Evolutionary conservation across 2,329 filamentous ascomycete genomes (phyloP).

Genomic region (Microascus cirrosus): DNA sequence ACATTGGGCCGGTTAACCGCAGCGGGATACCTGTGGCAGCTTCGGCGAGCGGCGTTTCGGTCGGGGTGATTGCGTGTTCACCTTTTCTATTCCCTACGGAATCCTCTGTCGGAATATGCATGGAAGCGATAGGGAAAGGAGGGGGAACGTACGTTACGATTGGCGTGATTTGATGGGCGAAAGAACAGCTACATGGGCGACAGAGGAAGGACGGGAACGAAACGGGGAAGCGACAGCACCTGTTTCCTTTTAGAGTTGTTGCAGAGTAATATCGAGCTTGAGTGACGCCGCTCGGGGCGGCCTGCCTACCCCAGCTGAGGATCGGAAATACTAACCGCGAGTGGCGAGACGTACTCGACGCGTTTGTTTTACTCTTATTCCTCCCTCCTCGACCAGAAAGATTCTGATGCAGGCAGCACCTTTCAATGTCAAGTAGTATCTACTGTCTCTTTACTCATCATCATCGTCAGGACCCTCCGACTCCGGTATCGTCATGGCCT

Average conservation of each 20-base stretch:
- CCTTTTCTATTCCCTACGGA: not conserved
- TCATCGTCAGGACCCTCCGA: not conserved
- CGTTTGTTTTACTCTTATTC: not conserved
- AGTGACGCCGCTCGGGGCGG: not conserved
- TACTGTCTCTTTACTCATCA: no score
- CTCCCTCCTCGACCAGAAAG: not conserved
- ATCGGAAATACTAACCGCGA: not conserved
- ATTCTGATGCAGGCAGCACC: not conserved
- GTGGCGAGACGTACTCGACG: not conserved
- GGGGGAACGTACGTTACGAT: not conserved
- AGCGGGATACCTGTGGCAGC: conserved; percentile 1
- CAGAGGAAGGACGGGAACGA: not conserved
- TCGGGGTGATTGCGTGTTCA: not conserved
- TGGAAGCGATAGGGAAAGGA: not conserved
- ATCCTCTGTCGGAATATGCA: not conserved
- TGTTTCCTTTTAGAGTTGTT: not conserved
- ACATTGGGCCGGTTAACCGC: not conserved
- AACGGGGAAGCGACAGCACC: not conserved
- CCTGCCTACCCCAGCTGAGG: not conserved
- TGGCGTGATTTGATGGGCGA: not conserved
- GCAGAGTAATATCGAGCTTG: not conserved
- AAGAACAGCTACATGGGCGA: not conserved
- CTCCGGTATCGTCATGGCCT: not conserved
- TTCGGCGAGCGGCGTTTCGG: conserved; percentile 5
- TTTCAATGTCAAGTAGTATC: no score